Evolutionary conservation across 1,284 basidiomycete species (phyloP), one percentile per base, ranked within the genome.

Genomic region (Tilletia caries): DNA sequence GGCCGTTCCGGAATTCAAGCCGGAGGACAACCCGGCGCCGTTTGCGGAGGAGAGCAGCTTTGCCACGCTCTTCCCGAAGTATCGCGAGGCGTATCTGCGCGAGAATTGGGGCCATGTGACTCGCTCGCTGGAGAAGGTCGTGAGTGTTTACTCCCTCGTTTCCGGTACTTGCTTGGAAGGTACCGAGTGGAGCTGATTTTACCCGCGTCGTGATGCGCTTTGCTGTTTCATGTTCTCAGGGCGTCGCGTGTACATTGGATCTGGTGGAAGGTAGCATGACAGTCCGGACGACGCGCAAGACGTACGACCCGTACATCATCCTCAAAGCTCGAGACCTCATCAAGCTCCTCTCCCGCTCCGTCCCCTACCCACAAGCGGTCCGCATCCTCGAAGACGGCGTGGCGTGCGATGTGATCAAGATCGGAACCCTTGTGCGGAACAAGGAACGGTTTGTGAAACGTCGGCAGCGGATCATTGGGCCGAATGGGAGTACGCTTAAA

Each of bases 381-480:
- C 95, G 94, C 83, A 90, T 98, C 65, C 85, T 99, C 67, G 91
- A 96, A 72, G 95, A 99, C 83, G 88, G 88, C 65, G 87, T 92
- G 37, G 92, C 93, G 1, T 96, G 93, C 83, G 95, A 99, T 83
- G 94, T 98, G 73, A 97, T 99, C 84, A 98, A 98, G 86, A 96
- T 98, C 73, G 95, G 95, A 20, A 95, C 89, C 76, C 83, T 97
- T 62, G 91, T 98, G 25, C 87, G 94, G 75, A 98, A 98, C 85
- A 98, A 97, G 85, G 95, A 98, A 79, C 86, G 95, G 23, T 98
- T 97, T 80, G 95, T 97, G 73, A 98, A 98, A 86, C 86, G 95
- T 69, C 86, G 95, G 74, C 95, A 98, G 85, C 87, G 96, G 58
- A 96, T 99, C 70, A 95, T 99, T 75, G 96, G 95, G 0, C 95